Conservation (phyloP, 192 early-diverging fungal genomes). For the Mortierella alpina region DNA sequence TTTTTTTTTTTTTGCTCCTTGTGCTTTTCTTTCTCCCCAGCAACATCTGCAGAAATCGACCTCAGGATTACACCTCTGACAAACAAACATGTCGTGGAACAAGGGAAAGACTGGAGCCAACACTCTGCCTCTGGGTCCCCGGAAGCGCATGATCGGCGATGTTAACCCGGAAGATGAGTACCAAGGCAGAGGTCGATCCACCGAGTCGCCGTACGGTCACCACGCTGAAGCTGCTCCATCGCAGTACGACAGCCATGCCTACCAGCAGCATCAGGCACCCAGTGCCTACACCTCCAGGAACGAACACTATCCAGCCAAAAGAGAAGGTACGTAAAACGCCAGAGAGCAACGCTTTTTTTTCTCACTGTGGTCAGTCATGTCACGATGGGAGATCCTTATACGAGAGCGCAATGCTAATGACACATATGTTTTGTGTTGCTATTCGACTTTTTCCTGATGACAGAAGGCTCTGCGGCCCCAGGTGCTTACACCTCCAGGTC, state of each 20-base stretch:
- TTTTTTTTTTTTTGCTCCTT: background rate
- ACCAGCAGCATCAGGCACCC: too few species aligned
- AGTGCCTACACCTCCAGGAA: too few species aligned
- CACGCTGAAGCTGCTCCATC: background rate
- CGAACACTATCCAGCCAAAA: too few species aligned
- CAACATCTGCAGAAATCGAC: conserved; percentile 1
- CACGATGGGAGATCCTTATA: too few species aligned
- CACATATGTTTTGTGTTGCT: too few species aligned
- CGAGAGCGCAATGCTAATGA: too few species aligned
- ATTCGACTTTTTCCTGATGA: too few species aligned
- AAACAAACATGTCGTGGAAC: conserved; percentile 36
- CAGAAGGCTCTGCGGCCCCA: too few species aligned
- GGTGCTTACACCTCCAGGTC: too few species aligned
- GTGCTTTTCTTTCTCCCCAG: background rate
- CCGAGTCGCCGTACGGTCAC: conserved; percentile 7
- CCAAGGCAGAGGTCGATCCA: conserved; percentile 22
- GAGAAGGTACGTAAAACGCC: too few species aligned
- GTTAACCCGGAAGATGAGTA: conserved; percentile 18
- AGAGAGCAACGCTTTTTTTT: too few species aligned
- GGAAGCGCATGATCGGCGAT: conserved; percentile 46
- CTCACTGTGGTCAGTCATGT: too few species aligned
- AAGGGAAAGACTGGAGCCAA: conserved; percentile 45
- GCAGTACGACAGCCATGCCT: background rate
- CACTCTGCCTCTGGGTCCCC: conserved; percentile 37
- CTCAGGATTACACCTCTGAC: background rate